Conservation (phyloP, 78 protist genomes). For the Dictyostelium capitatum region DNA sequence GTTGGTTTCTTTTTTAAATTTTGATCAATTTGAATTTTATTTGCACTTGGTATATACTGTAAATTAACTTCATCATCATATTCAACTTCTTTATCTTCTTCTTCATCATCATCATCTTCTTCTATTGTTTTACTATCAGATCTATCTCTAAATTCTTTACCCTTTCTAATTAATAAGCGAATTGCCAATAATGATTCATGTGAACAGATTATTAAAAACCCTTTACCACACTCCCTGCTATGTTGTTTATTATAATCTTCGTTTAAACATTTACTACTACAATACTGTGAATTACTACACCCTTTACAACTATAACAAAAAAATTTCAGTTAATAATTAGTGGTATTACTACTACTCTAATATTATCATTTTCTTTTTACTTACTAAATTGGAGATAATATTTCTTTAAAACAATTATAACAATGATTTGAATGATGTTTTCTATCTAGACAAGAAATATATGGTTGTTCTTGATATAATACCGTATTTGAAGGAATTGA, state of each 20-base stretch:
- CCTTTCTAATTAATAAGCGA: conserved; percentile 23
- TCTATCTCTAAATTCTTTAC: neutral
- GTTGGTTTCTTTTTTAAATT: neutral
- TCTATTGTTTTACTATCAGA: neutral
- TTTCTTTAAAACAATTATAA: conserved; percentile 71
- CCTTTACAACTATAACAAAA: conserved; percentile 29
- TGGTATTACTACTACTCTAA: too few relatives aligned
- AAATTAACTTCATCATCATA: neutral
- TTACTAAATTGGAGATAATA: conserved; percentile 69
- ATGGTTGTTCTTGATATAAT: conserved; percentile 41
- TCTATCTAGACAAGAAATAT: conserved; percentile 47
- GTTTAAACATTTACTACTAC: conserved; percentile 46
- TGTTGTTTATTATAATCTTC: conserved; percentile 32
- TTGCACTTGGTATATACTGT: conserved; percentile 5
- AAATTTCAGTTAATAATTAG: neutral
- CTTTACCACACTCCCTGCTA: conserved; percentile 45
- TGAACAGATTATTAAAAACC: conserved; percentile 58
- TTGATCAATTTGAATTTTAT: neutral
- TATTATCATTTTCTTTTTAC: neutral
- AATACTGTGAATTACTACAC: conserved; percentile 62
- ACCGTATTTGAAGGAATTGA: neutral
- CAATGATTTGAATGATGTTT: conserved; percentile 26
- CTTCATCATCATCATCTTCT: neutral
- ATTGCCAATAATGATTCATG: conserved; percentile 35
- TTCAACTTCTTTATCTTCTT: neutral